Base-by-base conservation (phyloP, 371 early-diverging fungal species). In the Chytridium lagenaria region DNA sequence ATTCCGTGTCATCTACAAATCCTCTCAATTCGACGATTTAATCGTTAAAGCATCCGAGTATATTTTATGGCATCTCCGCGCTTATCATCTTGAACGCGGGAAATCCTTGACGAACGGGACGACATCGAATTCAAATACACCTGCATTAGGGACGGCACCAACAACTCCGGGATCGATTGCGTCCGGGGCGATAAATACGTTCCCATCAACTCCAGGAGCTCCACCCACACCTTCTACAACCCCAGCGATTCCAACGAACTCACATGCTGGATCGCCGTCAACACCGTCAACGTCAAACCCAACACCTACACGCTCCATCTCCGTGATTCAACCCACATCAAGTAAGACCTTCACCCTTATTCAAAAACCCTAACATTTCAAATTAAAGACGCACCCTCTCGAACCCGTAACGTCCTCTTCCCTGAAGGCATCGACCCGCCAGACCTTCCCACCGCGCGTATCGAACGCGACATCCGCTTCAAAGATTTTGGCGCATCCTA, bases 401-500 rank as follows among this genome's bases (percentile, higher is more conserved):
- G 44, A n/a, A 1, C 55, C 34, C 15, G 49, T 23, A 66, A 64
- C 38, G 50, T 37, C 26, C 30, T 44, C 16, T 68, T 37, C 36
- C 39, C 59, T 15, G 59, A 66, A 34, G 74, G 63, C n/a, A n/a
- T n/a, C 2, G 72, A 68, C n/a, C 40, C 38, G 12, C 44, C 65
- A 33, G 66, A 71, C 3, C 2, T 52, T 0, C 73, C 52, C 37
- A 23, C 68, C 49, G 71, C 68, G 2, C 55, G 59, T 1, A n/a
- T 57, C 26, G 70, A 69, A 22, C 55, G 64, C 2, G 70, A 65
- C 15, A 30, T 26, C 30, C 28, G 57, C 0, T 57, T 81, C 50
- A 26, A 73, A 22, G 68, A 76, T n/a, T 75, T 81, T 67, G 76
- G 77, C 2, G 28, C 40, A 10, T 57, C 81, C 22, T 82, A 84